phyloP scores from a whole-genome alignment of 169 alveolate genomes.

The Eimeria necatrix region DNA sequence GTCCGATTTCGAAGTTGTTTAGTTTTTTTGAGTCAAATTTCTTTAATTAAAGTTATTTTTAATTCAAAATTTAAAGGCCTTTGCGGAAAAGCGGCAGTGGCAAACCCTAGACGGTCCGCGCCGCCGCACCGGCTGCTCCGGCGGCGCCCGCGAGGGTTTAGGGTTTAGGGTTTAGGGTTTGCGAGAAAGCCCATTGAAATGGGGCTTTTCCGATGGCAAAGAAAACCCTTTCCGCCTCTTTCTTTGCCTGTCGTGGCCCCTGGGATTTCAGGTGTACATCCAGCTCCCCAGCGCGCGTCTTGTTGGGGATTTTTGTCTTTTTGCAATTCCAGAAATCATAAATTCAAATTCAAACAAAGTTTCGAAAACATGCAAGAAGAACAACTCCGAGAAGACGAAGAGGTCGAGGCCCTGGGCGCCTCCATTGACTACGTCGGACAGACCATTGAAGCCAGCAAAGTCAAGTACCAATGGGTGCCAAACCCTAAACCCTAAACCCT shows the following conservation, averaged over 20 bases:
- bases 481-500: constrained; percentile 51
- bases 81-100: too few relatives aligned
- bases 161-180: constrained; percentile 33
- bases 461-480: constrained; percentile 50
- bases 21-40: too few relatives aligned
- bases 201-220: neutral
- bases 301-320: neutral
- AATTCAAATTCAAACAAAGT: neutral
- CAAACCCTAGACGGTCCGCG: too few relatives aligned
- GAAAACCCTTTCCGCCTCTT: neutral
- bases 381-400: constrained; percentile 16
- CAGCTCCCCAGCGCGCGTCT: neutral
- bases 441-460: constrained; percentile 41
- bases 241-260: neutral
- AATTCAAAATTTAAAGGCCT: too few relatives aligned
- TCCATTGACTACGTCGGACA: constrained; percentile 34
- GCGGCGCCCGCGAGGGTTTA: neutral
- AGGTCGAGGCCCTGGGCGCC: constrained; percentile 66
- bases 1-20: too few relatives aligned
- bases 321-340: neutral
- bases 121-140: neutral
- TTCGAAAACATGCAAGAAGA: neutral
- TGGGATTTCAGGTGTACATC: neutral
- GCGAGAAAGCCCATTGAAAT: neutral
- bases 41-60: too few relatives aligned